A percentile compares a stretch with the other conserved stretches of the same genome.
Conservation (phyloP, 2,329 filamentous ascomycete species). For the Blumeria graminis region DNA sequence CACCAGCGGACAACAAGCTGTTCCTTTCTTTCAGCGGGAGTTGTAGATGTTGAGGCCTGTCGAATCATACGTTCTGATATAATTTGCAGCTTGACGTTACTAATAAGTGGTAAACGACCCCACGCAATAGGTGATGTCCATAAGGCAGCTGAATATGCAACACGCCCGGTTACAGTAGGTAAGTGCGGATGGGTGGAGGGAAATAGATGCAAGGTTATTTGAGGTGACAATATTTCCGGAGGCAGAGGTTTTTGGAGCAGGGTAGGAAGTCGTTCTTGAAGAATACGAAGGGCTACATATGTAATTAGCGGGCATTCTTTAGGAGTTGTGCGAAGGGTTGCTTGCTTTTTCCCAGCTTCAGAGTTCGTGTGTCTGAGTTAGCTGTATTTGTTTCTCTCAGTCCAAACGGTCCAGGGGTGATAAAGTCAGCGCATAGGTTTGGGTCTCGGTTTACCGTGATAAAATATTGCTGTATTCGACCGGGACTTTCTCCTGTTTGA, state of each 20-base stretch:
- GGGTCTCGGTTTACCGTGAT: conserved; percentile 10
- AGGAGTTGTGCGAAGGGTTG: background rate
- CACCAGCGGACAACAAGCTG: conserved; percentile 84
- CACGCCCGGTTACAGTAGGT: conserved; percentile 70
- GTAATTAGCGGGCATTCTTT: conserved; percentile 2
- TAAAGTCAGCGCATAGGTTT: conserved; percentile 21
- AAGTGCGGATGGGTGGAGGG: conserved; percentile 66
- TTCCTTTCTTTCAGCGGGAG: conserved; percentile 26
- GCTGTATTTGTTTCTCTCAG: conserved; percentile 5
- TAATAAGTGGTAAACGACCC: conserved; percentile 76
- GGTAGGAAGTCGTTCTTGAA: conserved; percentile 42
- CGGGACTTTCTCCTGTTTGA: background rate
- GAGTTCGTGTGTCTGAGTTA: conserved; percentile 28
- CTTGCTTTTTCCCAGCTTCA: conserved; percentile 23
- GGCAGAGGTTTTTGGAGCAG: conserved; percentile 43
- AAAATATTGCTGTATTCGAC: conserved; percentile 6
- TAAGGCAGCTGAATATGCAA: conserved; percentile 76
- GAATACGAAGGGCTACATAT: conserved; percentile 28
- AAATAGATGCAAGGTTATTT: conserved; percentile 47
- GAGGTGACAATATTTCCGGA: conserved; percentile 51
- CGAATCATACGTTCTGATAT: conserved; percentile 60
- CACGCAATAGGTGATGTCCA: conserved; percentile 94
- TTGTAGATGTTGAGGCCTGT: conserved; percentile 14
- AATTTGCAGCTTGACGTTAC: conserved; percentile 72
- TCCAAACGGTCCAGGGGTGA: conserved; percentile 14